Evolutionary conservation across 805 yeast species (phyloP), one percentile per base, ranked within the genome.

Genomic region (Wickerhamomyces queroliae): DNA sequence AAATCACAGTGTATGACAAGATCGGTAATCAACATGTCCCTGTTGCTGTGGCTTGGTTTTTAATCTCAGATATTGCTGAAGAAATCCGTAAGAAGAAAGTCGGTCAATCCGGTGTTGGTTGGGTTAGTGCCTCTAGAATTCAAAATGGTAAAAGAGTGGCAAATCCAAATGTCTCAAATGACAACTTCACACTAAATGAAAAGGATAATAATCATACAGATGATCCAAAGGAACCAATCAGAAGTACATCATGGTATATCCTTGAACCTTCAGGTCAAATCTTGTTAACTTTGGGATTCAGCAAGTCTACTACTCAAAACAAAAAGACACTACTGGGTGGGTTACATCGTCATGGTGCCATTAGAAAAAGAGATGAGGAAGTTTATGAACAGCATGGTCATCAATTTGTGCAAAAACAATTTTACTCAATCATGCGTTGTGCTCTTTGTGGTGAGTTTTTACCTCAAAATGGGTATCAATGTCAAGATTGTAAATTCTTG

Each of bases 311-410:
- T 20, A 58, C 64, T 25, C 74, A 72, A 16, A 72, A 69, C 38
- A 71, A 68, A 47, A 69, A 66, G 36, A 56, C 62, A 15, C 41
- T 62, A 15, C 63, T 74, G 35, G 83, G 83, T 38, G 87, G 87
- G 0, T 69, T 84, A 39, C 91, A 88, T 25, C 95, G 99, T 71
- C 96, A 91, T 58, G 98, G 97, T 67, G 99, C 99, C 46, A 91
- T 93, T 48, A 83, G 96, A 55, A 93, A 88, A 61, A 80, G 90
- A 66, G 88, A 90, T 50, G 78, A 73, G 41, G 95, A 86, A 49
- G 87, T 93, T 2, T 86, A 80, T 58, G 96, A 91, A 62, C 93
- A 88, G 52, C 95, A 88, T 58, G 99, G 99, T 15, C 99, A 93
- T 65, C 95, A 88, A 62, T 93, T 93, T 64, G 95, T 87, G 32